Conservation (phyloP, 352 stramenopile species). For the Globisporangium spiculum region DNA sequence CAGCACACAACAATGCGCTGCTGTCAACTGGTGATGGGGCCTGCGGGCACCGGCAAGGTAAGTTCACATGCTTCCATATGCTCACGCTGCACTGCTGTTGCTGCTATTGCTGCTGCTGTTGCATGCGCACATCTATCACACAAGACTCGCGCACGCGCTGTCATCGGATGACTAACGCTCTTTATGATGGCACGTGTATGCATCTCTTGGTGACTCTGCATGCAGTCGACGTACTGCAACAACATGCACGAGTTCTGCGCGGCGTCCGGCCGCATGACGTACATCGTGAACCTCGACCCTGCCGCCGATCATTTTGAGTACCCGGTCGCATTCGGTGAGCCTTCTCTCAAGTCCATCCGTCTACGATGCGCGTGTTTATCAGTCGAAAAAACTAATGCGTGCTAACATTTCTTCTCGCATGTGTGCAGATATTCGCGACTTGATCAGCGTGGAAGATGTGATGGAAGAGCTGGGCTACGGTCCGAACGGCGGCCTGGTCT, state of each 20-base stretch:
- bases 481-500: conserved; percentile 97
- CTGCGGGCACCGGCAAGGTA: conserved; percentile 90
- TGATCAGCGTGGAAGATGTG: conserved; percentile 96
- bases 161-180: background rate
- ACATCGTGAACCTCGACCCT: conserved; percentile 97
- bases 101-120: too few relatives aligned
- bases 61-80: background rate
- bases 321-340: conserved; percentile 80
- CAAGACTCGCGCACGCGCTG: too few relatives aligned
- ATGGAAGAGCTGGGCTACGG: conserved; percentile 97
- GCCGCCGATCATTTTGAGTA: conserved; percentile 91
- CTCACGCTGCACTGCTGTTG: background rate
- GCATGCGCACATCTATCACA: too few relatives aligned
- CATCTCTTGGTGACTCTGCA: background rate
- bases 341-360: background rate
- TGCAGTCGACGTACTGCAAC: conserved; percentile 91
- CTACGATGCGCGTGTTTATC: conserved; percentile 4
- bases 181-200: too few relatives aligned
- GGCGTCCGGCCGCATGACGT: conserved; percentile 83
- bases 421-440: conserved; percentile 86
- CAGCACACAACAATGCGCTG: conserved; percentile 56
- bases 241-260: conserved; percentile 92
- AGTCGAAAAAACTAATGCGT: background rate
- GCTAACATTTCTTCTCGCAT: too few relatives aligned
- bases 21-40: conserved; percentile 91